phyloP scores from a whole-genome alignment of 352 stramenopile genomes.

The Globisporangium splendens region DNA sequence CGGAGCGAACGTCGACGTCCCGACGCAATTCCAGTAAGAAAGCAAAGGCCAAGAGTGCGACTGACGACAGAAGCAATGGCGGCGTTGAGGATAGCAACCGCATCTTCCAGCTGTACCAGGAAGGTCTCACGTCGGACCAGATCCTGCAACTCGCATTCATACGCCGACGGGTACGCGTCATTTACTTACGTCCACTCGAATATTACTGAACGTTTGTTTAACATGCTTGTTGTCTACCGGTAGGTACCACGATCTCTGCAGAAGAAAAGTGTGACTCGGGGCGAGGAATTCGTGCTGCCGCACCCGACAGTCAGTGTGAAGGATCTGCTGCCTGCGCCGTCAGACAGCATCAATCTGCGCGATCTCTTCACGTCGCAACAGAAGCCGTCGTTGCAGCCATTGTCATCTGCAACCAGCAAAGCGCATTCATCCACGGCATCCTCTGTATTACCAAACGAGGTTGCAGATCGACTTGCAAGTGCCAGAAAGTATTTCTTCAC shows the following conservation, averaged over 20 bases:
- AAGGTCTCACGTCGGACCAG: conserved; percentile 43
- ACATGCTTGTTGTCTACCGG: background rate
- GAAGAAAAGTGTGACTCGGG: conserved; percentile 19
- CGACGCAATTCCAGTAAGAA: background rate
- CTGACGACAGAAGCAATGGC: background rate
- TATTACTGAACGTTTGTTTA: background rate
- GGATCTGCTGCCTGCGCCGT: conserved; percentile 27
- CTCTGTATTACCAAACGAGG: background rate
- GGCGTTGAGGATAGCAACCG: conserved; percentile 2
- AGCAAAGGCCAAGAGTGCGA: background rate
- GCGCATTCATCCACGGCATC: background rate
- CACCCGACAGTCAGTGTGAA: conserved; percentile 29
- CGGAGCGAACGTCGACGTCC: background rate
- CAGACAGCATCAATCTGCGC: conserved; percentile 20
- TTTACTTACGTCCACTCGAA: background rate
- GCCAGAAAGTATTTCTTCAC: conserved; percentile 23
- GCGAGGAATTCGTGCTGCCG: conserved; percentile 54
- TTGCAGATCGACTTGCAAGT: conserved; percentile 16
- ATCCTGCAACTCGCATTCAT: conserved; percentile 60
- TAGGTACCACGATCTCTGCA: conserved; percentile 20
- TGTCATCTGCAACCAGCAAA: background rate
- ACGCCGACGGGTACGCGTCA: conserved; percentile 26
- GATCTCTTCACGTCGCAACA: conserved; percentile 3
- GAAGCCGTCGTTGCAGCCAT: too few species aligned
- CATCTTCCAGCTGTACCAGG: conserved; percentile 67